Evolutionary conservation across 176 grass and related monocot genomes (phyloP).

Genomic region (Juncus inflexus): DNA sequence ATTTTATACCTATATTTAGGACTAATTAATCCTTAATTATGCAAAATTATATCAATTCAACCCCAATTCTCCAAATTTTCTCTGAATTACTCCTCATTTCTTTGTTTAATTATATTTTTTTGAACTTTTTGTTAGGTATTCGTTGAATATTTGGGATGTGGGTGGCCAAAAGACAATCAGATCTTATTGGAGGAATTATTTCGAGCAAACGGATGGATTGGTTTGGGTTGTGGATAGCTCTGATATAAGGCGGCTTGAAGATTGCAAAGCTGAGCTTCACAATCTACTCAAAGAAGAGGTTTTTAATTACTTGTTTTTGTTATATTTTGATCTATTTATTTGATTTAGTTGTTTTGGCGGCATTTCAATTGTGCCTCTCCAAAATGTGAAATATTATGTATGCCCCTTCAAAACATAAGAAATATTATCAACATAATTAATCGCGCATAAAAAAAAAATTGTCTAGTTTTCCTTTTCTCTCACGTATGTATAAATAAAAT

Average conservation of each 20-base stretch:
- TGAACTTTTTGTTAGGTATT: constrained; percentile 44
- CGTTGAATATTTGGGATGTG: constrained; percentile 87
- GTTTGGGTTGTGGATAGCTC: constrained; percentile 92
- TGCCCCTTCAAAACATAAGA: no score
- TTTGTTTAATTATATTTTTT: not conserved
- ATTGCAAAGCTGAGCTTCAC: constrained; percentile 81
- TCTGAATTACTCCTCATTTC: not conserved
- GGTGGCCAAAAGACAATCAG: constrained; percentile 93
- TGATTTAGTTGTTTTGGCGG: no score
- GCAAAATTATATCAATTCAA: not conserved
- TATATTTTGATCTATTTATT: not conserved
- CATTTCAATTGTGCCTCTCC: no score
- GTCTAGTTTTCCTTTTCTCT: no score
- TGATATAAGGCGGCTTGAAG: constrained; percentile 68
- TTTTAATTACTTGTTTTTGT: constrained; percentile 2
- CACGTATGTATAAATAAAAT: no score
- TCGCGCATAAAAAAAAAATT: no score
- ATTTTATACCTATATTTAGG: not conserved
- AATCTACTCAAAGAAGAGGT: constrained; percentile 98
- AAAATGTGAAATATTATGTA: no score
- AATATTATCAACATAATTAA: no score
- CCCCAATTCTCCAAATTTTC: no score
- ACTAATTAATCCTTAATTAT: not conserved
- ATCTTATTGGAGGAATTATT: constrained; percentile 94
- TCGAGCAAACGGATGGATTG: constrained; percentile 87